Evolutionary conservation across 768 basidiomycete species (phyloP), one percentile per base, ranked within the genome.

Genomic region (Dioszegia hungarica): DNA sequence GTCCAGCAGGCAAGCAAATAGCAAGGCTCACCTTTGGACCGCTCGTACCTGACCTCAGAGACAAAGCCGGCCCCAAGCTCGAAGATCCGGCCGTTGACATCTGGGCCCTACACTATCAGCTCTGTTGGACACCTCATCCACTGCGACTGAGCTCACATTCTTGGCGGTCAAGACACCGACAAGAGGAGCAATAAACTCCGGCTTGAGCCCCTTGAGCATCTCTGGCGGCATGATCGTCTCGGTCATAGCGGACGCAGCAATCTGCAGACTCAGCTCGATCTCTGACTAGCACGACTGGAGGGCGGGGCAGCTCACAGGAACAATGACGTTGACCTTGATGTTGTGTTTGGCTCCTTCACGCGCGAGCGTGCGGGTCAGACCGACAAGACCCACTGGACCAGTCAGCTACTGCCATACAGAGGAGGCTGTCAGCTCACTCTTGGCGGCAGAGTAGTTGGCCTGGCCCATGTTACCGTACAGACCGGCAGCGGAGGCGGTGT

Each of bases 391-490:
- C 90, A 95, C 75, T 77, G 43, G 5, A 25, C 24, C 6, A 6
- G 28, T 61, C 53, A 59, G 54, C 54, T 31, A 15, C n/a, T n/a
- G n/a, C n/a, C n/a, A n/a, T n/a, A n/a, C n/a, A n/a, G n/a, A n/a
- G 37, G 24, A 40, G 14, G n/a, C 40, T 19, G 10, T 33, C 12
- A 45, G 51, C 74, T 57, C 37, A 77, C 75, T 93, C 82, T 99
- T 98, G 1, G 93, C 94, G 1, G 94, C 90, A 44, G 91, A 92
- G 77, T 98, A 99, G 76, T 98, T 99, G 12, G 91, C 86, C 77
- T 97, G 93, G 10, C 95, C 95, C 72, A 94, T 89, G 79, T 94
- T 97, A 8, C 91, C 92, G 67, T 93, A 94, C 31, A 97, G 78
- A 5, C 94, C 94, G 58, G 94, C 92, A 24, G 94, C 90, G 67